Evolutionary conservation across 352 stramenopile species (phyloP).

Genomic region (Globisporangium canariense): DNA sequence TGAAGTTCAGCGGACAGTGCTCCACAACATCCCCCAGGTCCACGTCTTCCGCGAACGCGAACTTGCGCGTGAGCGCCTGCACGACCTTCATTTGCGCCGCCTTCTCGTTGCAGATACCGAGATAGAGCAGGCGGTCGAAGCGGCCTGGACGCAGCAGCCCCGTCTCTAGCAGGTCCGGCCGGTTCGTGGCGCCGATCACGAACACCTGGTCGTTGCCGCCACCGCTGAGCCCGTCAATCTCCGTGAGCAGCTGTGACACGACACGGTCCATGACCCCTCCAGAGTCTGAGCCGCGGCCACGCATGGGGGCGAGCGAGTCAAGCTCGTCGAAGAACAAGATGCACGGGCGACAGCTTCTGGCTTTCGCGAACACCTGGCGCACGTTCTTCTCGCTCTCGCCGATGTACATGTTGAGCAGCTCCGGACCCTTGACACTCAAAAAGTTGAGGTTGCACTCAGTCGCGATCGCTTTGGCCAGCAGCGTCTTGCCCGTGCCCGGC

Average conservation of each 20-base stretch:
- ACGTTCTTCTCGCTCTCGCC: constrained; percentile 97
- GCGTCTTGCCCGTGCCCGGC: constrained; percentile 92
- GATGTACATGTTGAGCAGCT: constrained; percentile 98
- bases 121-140: constrained; percentile 79
- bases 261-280: constrained; percentile 95
- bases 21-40: constrained; percentile 60
- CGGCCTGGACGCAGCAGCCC: constrained; percentile 92
- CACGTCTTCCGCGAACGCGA: constrained; percentile 54
- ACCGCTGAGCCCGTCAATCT: constrained; percentile 89
- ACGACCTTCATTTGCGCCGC: constrained; percentile 78
- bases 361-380: constrained; percentile 91
- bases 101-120: constrained; percentile 79
- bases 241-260: constrained; percentile 93
- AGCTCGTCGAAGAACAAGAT: constrained; percentile 95
- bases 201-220: constrained; percentile 85
- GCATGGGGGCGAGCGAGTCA: constrained; percentile 87
- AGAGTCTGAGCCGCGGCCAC: constrained; percentile 84
- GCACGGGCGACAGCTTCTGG: constrained; percentile 74
- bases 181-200: constrained; percentile 96
- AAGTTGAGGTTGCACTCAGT: constrained; percentile 96
- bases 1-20: constrained; percentile 70
- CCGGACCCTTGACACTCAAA: constrained; percentile 94
- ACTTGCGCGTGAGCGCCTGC: constrained; percentile 81
- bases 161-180: constrained; percentile 95
- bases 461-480: constrained; percentile 94